Evolutionary conservation across 1,139 yeast species (phyloP).

Genomic region (Pichia cactophila): DNA sequence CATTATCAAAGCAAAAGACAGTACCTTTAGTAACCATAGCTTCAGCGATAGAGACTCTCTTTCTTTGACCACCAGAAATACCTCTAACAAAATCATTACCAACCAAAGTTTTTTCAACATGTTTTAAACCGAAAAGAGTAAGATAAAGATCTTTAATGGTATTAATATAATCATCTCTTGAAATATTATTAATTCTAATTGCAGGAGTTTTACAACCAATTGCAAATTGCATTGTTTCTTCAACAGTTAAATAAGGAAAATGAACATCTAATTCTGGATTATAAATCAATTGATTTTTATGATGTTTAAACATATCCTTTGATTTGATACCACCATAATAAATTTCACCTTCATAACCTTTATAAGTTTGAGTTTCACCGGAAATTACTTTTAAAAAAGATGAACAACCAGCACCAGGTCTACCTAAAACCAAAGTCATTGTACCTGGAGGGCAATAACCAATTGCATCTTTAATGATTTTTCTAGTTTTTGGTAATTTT

Average conservation of each 20-base stretch:
- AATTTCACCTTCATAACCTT: conserved; percentile 25
- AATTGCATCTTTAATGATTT: conserved; percentile 33
- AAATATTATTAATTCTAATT: conserved; percentile 32
- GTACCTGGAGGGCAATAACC: conserved; percentile 44
- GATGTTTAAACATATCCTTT: conserved; percentile 48
- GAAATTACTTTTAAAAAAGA: conserved; percentile 36
- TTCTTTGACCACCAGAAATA: conserved; percentile 78
- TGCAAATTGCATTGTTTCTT: conserved; percentile 38
- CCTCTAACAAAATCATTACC: conserved; percentile 70
- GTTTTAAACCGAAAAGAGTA: conserved; percentile 44
- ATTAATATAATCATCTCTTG: conserved; percentile 33
- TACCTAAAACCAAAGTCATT: conserved; percentile 45
- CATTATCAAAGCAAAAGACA: conserved; percentile 65
- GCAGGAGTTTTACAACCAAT: conserved; percentile 37
- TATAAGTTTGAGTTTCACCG: conserved; percentile 27
- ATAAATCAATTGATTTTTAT: conserved; percentile 35
- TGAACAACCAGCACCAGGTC: conserved; percentile 52
- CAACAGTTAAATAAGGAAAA: conserved; percentile 39
- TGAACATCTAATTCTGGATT: conserved; percentile 39
- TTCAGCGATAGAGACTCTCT: conserved; percentile 72
- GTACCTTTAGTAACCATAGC: conserved; percentile 53
- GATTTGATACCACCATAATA: conserved; percentile 47
- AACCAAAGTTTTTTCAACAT: conserved; percentile 54
- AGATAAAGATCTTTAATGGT: conserved; percentile 42
- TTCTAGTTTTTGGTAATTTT: conserved; percentile 27